phyloP scores from a whole-genome alignment of 352 stramenopile species.

The Aphanomyces invadans region DNA sequence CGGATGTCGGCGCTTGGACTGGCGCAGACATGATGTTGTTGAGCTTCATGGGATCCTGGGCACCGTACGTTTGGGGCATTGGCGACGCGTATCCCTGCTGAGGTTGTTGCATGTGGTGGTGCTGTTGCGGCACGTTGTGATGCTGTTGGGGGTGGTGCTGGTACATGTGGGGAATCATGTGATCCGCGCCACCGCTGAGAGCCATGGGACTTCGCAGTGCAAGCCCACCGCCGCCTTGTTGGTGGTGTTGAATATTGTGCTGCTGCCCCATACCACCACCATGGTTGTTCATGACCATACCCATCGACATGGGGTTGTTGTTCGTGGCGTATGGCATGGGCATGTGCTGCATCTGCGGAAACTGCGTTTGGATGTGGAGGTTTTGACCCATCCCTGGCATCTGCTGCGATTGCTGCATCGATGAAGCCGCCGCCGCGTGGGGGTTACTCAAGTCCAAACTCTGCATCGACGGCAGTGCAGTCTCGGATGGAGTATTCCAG shows the following conservation, averaged over 20 bases:
- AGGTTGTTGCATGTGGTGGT: not conserved
- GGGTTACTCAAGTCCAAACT: constrained; percentile 4
- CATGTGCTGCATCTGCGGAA: constrained; percentile 18
- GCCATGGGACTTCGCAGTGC: not conserved
- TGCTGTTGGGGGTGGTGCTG: not conserved
- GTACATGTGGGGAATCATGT: constrained; percentile 7
- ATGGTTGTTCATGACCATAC: constrained; percentile 17
- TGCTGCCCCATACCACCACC: constrained; percentile 8
- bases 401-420: not conserved
- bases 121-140: not conserved
- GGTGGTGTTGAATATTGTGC: constrained; percentile 8
- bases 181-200: not conserved
- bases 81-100: not conserved
- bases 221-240: constrained; percentile 4
- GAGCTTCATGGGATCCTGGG: constrained; percentile 12
- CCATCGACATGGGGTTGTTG: constrained; percentile 24
- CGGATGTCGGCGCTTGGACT: not conserved
- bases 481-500: constrained; percentile 3
- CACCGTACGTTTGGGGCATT: not conserved
- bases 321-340: constrained; percentile 15
- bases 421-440: not conserved
- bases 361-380: not conserved
- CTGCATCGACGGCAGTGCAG: not conserved
- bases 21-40: constrained; percentile 10
- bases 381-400: not conserved